A percentile compares a stretch with the other conserved stretches of the same genome.
Evolutionary conservation across 163 green algal genomes (phyloP).

Genomic region (Scenedesmus sp.): DNA sequence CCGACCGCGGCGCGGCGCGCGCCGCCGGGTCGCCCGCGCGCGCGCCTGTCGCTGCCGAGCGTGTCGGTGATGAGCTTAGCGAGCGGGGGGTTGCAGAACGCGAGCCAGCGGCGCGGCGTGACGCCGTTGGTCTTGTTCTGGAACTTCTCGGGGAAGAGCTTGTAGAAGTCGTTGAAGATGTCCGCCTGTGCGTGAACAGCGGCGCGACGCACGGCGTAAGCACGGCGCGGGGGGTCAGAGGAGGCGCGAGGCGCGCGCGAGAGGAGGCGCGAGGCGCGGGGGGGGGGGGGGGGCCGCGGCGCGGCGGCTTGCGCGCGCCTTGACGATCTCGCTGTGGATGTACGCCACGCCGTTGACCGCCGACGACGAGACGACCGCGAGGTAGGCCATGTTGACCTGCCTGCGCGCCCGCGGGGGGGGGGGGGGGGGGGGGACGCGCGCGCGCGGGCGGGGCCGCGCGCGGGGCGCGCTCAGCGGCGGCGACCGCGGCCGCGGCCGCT

Average conservation of each 20-base stretch:
- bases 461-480: no score
- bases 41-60: conserved; percentile 76
- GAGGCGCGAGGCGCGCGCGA: no score
- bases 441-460: no score
- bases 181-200: no score
- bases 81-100: conserved; percentile 95
- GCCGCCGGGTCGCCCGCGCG: background rate
- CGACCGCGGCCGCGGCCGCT: no score
- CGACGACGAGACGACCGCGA: conserved; percentile 88
- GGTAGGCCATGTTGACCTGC: conserved; percentile 95
- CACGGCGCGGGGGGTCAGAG: background rate
- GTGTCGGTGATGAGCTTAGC: conserved; percentile 88
- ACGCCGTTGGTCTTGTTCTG: conserved; percentile 99
- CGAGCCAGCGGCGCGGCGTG: conserved; percentile 94
- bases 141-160: conserved; percentile 90
- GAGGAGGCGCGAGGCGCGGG: no score
- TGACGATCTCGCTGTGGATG: conserved; percentile 98
- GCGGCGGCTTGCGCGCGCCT: no score
- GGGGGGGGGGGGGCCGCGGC: conserved; percentile 42
- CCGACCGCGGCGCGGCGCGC: background rate
- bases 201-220: background rate
- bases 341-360: conserved; percentile 96
- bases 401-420: conserved; percentile 37
- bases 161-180: conserved; percentile 94
- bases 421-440: no score